Evolutionary conservation across 1,284 basidiomycete genomes (phyloP).

Genomic region (Xerocomus nothofagi): DNA sequence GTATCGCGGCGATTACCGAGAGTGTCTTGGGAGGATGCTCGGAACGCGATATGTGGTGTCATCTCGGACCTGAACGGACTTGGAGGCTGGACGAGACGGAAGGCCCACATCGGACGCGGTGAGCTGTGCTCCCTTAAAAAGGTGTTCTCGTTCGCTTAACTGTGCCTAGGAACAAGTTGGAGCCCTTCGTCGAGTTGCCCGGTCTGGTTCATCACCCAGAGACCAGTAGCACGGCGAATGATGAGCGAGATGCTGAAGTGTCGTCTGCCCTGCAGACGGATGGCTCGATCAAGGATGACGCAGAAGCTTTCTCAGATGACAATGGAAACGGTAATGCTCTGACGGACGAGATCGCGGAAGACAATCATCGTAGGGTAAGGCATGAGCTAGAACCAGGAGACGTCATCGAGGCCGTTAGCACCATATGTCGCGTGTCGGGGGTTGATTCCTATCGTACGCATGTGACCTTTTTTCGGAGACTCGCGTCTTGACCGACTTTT

Average conservation of each 20-base stretch:
- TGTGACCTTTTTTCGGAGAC: neutral
- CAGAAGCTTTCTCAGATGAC: conserved; percentile 15
- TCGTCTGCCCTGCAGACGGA: conserved; percentile 22
- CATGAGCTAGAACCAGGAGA: conserved; percentile 90
- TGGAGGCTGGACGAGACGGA: conserved; percentile 90
- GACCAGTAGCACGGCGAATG: conserved; percentile 1
- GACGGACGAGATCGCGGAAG: conserved; percentile 72
- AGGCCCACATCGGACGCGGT: conserved; percentile 83
- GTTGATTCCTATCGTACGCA: conserved; percentile 83
- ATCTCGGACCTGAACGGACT: conserved; percentile 44
- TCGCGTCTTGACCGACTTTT: conserved; percentile 1
- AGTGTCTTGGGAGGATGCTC: conserved; percentile 58
- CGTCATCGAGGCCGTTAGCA: conserved; percentile 86
- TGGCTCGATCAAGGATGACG: conserved; percentile 19
- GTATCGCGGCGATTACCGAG: conserved; percentile 59
- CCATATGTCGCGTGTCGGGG: conserved; percentile 82
- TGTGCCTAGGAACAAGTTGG: conserved; percentile 64
- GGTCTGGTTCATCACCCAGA: conserved; percentile 1
- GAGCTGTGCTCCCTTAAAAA: neutral
- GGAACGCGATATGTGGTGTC: conserved; percentile 82
- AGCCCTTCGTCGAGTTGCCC: conserved; percentile 50
- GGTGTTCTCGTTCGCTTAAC: neutral
- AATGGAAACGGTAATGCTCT: conserved; percentile 42
- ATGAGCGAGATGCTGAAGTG: conserved; percentile 13
- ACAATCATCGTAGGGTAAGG: conserved; percentile 75